Base-by-base conservation (phyloP, 768 basidiomycete species). In the Crassisporium funariophilum region DNA sequence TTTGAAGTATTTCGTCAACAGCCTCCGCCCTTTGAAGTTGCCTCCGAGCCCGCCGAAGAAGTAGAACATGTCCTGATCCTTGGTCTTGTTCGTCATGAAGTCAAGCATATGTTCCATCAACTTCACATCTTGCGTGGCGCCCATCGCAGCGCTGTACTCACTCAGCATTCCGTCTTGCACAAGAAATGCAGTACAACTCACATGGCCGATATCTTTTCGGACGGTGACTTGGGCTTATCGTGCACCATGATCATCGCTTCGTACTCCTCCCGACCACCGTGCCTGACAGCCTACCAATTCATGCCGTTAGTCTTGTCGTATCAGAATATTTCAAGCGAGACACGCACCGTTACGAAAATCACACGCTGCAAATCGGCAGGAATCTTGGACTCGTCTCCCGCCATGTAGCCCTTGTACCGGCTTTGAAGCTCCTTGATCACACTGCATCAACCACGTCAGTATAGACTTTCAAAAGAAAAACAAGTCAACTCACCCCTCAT, bases 191-290 rank as follows among this genome's bases (percentile, higher is more conserved):
- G 6, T 36, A 2, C 24, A 24, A 65, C 80, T 58, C 61, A 84
- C 84, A 89, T 84, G 12, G 88, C 86, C 31, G 85, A 75, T 19
- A 82, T 79, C 56, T 83, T 81, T 25, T 85, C 76, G 5, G 84
- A 81, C 0, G 94, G 87, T 16, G 88, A 90, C 52, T 79, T 77
- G 11, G 87, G 82, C 46, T 86, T 82, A 56, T 83, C 78, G 60
- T 84, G 83, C 24, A 94, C 75, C 49, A 73, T 72, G 56, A 83
- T 74, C 33, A 87, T 73, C 27, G 84, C 83, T 24, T 90, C 81
- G 57, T 84, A 95, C 60, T 95, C 93, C 19, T 68, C 70, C 24
- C 67, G 67, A 16, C 91, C 90, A 31, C 90, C 91, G 57, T 88
- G 69, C 60, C 78, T 75, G 45, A 91, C 86, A 42, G 84, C 84